Conservation (phyloP, 2,329 filamentous ascomycete species). For the Aspergillus ustus region DNA sequence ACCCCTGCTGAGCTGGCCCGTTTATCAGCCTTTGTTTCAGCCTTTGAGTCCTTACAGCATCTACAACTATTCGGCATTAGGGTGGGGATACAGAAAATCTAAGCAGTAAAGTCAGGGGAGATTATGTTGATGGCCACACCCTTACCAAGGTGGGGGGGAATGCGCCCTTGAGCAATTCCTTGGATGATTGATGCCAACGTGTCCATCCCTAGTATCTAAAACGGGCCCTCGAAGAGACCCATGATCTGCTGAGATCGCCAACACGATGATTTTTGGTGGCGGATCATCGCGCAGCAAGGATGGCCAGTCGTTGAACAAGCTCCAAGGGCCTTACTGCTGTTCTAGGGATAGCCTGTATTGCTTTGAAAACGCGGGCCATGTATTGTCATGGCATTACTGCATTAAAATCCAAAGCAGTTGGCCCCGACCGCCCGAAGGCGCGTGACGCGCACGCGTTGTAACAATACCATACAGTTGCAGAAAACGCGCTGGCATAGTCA, state of each 20-base stretch:
- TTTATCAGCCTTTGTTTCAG: not conserved
- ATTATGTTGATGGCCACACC: not conserved
- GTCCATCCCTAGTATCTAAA: not conserved
- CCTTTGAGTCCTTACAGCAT: not conserved
- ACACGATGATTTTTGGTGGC: conserved; percentile 16
- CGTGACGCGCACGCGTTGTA: conserved; percentile 32
- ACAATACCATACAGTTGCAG: conserved; percentile 34
- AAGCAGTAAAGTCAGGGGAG: not conserved
- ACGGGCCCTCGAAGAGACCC: not conserved
- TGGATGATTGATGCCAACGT: not conserved
- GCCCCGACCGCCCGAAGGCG: conserved; percentile 21
- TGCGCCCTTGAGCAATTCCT: not conserved
- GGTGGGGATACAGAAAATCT: not conserved
- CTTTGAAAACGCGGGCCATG: conserved; percentile 4
- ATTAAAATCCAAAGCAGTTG: not conserved
- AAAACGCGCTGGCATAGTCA: conserved; percentile 20
- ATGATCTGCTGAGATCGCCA: conserved; percentile 23
- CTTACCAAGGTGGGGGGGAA: not conserved
- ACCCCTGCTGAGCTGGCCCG: no score
- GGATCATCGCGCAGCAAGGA: conserved; percentile 20
- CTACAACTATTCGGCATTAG: not conserved
- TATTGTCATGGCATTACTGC: conserved; percentile 29
- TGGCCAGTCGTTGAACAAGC: conserved; percentile 5
- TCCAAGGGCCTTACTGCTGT: not conserved
- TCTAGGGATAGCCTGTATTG: conserved; percentile 2